Evolutionary conservation across 306 rosid genomes (phyloP).

Genomic region (Glycine tomentella): DNA sequence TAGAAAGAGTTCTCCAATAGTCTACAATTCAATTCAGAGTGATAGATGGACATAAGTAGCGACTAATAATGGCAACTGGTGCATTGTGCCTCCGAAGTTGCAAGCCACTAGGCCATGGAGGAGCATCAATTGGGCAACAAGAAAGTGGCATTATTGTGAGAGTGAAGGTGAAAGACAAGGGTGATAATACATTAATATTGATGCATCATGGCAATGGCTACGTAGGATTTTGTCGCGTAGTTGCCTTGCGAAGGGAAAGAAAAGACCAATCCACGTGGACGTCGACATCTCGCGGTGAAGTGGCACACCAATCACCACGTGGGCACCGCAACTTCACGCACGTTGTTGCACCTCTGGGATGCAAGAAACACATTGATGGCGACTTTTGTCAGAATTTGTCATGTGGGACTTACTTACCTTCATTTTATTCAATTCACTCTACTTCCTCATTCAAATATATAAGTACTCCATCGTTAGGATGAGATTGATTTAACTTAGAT

Average conservation of each 20-base stretch:
- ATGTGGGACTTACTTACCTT: not conserved
- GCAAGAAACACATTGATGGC: constrained; percentile 49
- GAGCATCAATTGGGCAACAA: constrained; percentile 20
- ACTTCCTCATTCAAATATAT: too few relatives aligned
- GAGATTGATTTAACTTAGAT: too few relatives aligned
- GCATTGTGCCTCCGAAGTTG: constrained; percentile 9
- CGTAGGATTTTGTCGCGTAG: constrained; percentile 46
- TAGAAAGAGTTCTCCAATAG: not conserved
- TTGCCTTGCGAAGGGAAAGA: constrained; percentile 18
- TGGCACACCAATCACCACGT: constrained; percentile 47
- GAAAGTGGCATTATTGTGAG: constrained; percentile 42
- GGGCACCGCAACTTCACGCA: constrained; percentile 54
- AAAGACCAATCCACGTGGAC: constrained; percentile 58
- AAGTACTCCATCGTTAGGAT: too few relatives aligned
- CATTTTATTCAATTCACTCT: too few relatives aligned
- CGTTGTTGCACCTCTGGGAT: constrained; percentile 42
- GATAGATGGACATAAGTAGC: constrained; percentile 4
- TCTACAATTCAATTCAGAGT: not conserved
- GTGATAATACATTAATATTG: not conserved
- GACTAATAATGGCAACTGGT: not conserved
- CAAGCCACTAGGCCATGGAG: constrained; percentile 38
- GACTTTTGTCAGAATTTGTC: constrained; percentile 49
- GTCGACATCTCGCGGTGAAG: constrained; percentile 54
- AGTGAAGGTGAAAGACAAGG: constrained; percentile 39
- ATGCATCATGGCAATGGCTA: constrained; percentile 31